These are phyloP conservation scores for Leucosporidium yakuticum DNA, from an alignment of 768 basidiomycete genomes.

Conservation along the genomic window DNA sequence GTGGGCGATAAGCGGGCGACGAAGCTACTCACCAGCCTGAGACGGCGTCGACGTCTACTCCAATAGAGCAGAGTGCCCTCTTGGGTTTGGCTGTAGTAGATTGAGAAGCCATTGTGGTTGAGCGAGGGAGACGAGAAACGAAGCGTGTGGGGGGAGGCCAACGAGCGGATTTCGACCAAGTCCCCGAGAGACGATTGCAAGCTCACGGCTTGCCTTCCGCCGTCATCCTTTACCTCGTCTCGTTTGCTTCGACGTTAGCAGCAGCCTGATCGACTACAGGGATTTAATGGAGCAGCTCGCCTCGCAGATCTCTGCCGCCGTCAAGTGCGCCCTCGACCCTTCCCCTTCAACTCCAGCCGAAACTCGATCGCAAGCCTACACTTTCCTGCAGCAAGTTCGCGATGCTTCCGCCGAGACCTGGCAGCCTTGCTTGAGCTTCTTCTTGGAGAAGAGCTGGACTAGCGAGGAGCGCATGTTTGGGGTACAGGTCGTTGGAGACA, in stretches of 20 bases:
- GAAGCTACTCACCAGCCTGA: constrained; percentile 56
- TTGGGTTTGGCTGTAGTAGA: background rate
- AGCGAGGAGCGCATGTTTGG: constrained; percentile 38
- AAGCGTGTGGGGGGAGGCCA: no score
- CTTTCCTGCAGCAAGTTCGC: constrained; percentile 37
- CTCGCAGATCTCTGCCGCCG: constrained; percentile 6
- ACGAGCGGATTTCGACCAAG: no score
- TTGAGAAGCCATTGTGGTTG: background rate
- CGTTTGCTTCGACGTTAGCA: no score
- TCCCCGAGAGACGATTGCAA: no score
- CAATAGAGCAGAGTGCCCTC: background rate
- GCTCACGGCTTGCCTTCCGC: no score
- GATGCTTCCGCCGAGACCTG: constrained; percentile 24
- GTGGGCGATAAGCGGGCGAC: background rate
- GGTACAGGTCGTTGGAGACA: constrained; percentile 37
- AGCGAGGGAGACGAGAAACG: no score
- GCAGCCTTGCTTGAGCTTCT: constrained; percentile 34
- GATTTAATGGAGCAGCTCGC: constrained; percentile 10
- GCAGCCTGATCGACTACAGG: no score
- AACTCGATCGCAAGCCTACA: constrained; percentile 29
- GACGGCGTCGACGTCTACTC: constrained; percentile 63
- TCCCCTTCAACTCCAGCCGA: constrained; percentile 10
- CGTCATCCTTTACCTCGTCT: no score
- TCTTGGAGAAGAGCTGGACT: constrained; percentile 24
- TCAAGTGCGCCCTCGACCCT: constrained; percentile 6